A percentile compares a stretch with the other conserved stretches of the same genome.
Conservation (phyloP, 345 rosid species). For the Cardamine chenopodiifolia region DNA sequence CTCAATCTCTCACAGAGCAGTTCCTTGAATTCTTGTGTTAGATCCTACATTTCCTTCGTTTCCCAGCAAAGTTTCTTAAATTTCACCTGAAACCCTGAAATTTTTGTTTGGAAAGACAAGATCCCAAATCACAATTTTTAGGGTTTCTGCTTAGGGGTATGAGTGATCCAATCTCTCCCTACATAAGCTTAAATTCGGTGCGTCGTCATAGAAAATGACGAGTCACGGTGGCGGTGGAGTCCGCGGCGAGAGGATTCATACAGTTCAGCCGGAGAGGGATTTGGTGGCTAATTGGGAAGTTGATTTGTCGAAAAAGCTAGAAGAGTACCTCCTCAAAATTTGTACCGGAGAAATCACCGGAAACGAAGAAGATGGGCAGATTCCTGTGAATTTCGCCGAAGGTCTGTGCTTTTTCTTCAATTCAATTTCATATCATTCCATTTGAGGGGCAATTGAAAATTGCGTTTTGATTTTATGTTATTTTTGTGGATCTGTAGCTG, state of each 20-base stretch:
- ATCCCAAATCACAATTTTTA: conserved; percentile 18
- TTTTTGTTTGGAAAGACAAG: neutral
- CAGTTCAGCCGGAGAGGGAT: conserved; percentile 83
- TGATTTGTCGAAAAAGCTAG: conserved; percentile 78
- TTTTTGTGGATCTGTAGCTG: conserved; percentile 62
- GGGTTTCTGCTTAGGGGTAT: conserved; percentile 38
- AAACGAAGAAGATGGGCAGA: conserved; percentile 47
- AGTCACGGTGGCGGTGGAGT: conserved; percentile 35
- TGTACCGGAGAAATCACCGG: conserved; percentile 78
- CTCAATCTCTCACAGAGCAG: conserved; percentile 11
- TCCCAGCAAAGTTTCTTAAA: neutral
- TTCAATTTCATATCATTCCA: conserved; percentile 23
- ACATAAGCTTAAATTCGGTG: neutral
- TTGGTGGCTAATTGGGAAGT: conserved; percentile 94
- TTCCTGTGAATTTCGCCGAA: conserved; percentile 84
- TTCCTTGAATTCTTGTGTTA: conserved; percentile 6
- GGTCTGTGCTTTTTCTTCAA: conserved; percentile 45
- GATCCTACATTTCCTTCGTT: neutral
- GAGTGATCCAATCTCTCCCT: conserved; percentile 13
- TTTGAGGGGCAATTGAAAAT: neutral
- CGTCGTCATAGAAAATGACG: conserved; percentile 38
- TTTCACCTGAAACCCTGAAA: neutral
- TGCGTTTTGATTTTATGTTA: conserved; percentile 12
- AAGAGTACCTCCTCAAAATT: conserved; percentile 83
- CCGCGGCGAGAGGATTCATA: conserved; percentile 52